Conservation (phyloP, 2,329 filamentous ascomycete species). For the Alternaria viburni region DNA sequence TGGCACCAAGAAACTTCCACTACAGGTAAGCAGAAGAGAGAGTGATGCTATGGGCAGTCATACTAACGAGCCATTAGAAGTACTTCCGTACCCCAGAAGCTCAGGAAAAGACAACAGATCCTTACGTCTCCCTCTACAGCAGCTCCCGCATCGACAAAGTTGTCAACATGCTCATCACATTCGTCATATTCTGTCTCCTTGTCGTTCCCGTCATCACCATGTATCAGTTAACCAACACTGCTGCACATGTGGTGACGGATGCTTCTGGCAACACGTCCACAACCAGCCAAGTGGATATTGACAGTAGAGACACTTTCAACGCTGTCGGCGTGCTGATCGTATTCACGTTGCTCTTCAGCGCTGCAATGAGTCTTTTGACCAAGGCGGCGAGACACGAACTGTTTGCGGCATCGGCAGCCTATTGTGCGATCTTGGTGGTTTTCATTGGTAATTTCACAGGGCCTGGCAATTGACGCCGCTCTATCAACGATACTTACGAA, state of each 20-base stretch:
- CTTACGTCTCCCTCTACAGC: constrained; percentile 46
- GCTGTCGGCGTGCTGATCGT: constrained; percentile 52
- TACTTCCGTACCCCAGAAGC: constrained; percentile 51
- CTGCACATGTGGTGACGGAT: not conserved
- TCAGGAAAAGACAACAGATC: constrained; percentile 44
- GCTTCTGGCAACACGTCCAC: not conserved
- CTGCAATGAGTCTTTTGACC: constrained; percentile 47
- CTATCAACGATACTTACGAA: not conserved
- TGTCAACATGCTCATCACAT: constrained; percentile 51
- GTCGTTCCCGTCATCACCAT: constrained; percentile 51
- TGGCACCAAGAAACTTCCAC: constrained; percentile 24
- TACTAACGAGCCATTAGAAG: too few species aligned
- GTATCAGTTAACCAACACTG: constrained; percentile 45
- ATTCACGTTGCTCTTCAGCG: constrained; percentile 49
- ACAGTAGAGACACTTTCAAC: constrained; percentile 43
- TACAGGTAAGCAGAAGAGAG: too few species aligned
- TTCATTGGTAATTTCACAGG: constrained; percentile 51
- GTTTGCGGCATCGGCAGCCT: constrained; percentile 49
- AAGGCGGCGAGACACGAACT: constrained; percentile 47
- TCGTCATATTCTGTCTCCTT: constrained; percentile 52
- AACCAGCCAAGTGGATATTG: constrained; percentile 1
- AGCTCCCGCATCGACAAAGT: constrained; percentile 48
- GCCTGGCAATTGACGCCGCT: constrained; percentile 30
- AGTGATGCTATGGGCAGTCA: too few species aligned
- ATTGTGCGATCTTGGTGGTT: constrained; percentile 49